phyloP scores from a whole-genome alignment of 2,329 filamentous ascomycete species.

The Hymenoscyphus fraxineus region DNA sequence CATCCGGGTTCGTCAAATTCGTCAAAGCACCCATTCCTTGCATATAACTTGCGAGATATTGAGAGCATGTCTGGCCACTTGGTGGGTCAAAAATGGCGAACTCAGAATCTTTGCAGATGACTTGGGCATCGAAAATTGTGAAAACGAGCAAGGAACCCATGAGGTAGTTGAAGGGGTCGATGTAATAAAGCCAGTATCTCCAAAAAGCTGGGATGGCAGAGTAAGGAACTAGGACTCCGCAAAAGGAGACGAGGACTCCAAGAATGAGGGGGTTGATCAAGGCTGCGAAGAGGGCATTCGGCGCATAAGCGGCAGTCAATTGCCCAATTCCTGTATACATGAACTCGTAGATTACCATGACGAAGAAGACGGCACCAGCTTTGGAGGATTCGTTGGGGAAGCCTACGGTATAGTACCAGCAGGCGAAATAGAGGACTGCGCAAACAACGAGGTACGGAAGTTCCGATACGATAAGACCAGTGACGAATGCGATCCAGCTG shows the following conservation, averaged over 20 bases:
- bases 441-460: slow-evolving; percentile 45
- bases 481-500: slow-evolving; percentile 56
- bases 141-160: slow-evolving; percentile 55
- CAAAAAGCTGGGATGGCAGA: slow-evolving; percentile 60
- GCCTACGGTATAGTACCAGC: slow-evolving; percentile 58
- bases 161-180: slow-evolving; percentile 60
- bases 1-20: slow-evolving; percentile 58
- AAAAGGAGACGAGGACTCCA: slow-evolving; percentile 63
- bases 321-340: slow-evolving; percentile 60
- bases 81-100: slow-evolving; percentile 41
- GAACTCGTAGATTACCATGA: slow-evolving; percentile 56
- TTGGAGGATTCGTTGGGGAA: slow-evolving; percentile 43
- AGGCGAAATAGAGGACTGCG: slow-evolving; percentile 44
- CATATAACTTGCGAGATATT: slow-evolving; percentile 55
- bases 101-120: slow-evolving; percentile 47
- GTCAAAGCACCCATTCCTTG: slow-evolving; percentile 42
- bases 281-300: slow-evolving; percentile 56
- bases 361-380: slow-evolving; percentile 51
- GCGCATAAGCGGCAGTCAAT: slow-evolving; percentile 59
- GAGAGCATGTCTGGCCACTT: slow-evolving; percentile 52
- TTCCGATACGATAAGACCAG: slow-evolving; percentile 47
- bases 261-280: slow-evolving; percentile 55
- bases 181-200: slow-evolving; percentile 48
- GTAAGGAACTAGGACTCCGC: slow-evolving; percentile 70
- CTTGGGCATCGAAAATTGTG: slow-evolving; percentile 43